A percentile compares a stretch with the other conserved stretches of the same genome.
Evolutionary conservation across 805 yeast genomes (phyloP).

Genomic region (Kodamaea restingae): DNA sequence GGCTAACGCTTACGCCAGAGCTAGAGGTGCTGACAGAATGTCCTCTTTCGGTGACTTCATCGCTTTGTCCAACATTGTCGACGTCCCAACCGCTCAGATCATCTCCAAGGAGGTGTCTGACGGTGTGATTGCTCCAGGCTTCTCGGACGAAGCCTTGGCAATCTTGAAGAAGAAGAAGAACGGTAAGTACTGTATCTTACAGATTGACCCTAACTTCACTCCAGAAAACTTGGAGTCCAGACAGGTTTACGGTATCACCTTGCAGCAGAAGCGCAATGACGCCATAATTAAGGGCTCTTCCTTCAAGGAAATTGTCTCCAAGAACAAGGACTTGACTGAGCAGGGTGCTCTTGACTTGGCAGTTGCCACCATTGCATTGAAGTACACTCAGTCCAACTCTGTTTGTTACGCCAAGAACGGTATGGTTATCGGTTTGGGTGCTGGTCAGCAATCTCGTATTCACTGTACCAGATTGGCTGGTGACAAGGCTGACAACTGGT

Average conservation of each 20-base stretch:
- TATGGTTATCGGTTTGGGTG: constrained; percentile 98
- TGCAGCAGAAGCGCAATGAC: constrained; percentile 97
- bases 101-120: constrained; percentile 97
- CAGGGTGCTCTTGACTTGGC: constrained; percentile 92
- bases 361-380: constrained; percentile 95
- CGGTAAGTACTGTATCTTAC: constrained; percentile 94
- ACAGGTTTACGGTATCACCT: constrained; percentile 92
- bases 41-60: constrained; percentile 98
- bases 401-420: constrained; percentile 98
- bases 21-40: constrained; percentile 99
- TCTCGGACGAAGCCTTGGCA: constrained; percentile 85
- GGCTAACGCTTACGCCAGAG: constrained; percentile 98
- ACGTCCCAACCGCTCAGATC: constrained; percentile 92
- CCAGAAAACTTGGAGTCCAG: constrained; percentile 84
- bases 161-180: constrained; percentile 88
- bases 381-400: constrained; percentile 97
- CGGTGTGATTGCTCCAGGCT: constrained; percentile 99
- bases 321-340: constrained; percentile 81
- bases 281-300: constrained; percentile 89
- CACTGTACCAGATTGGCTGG: constrained; percentile 99
- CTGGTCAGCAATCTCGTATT: constrained; percentile 99
- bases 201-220: constrained; percentile 89
- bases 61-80: constrained; percentile 95
- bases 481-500: constrained; percentile 99
- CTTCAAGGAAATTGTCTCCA: constrained; percentile 87